Percentiles rank a stretch among this genome's conserved stretches.
Evolutionary conservation across 768 basidiomycete species (phyloP).

Genomic region (Termitomyces sp.): DNA sequence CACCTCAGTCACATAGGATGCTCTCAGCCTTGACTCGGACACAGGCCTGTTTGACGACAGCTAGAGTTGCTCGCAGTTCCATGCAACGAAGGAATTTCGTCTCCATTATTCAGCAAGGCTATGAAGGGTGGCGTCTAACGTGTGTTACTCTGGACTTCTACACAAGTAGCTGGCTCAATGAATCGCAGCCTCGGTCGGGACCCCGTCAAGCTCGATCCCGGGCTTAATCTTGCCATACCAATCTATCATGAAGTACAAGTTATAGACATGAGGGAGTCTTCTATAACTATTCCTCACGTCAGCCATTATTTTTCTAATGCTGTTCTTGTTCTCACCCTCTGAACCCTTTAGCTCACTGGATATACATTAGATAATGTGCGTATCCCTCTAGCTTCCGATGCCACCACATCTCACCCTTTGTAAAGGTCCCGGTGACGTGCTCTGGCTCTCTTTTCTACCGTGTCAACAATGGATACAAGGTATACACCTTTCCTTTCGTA

Average conservation of each 20-base stretch:
- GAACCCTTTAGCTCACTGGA: conserved; percentile 21
- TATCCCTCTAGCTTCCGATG: background rate
- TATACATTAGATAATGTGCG: conserved; percentile 28
- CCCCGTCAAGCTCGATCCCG: conserved; percentile 39
- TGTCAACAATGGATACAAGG: conserved; percentile 44
- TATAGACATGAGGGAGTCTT: conserved; percentile 44
- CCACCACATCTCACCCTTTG: background rate
- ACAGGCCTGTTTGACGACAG: background rate
- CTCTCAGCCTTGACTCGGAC: conserved; percentile 1
- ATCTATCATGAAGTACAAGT: conserved; percentile 36
- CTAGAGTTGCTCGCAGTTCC: background rate
- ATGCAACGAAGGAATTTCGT: conserved; percentile 27
- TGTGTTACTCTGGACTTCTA: conserved; percentile 10
- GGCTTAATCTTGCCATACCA: conserved; percentile 41
- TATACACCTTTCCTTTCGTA: background rate
- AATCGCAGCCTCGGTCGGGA: conserved; percentile 34
- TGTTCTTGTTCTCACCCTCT: background rate
- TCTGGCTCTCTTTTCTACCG: conserved; percentile 54
- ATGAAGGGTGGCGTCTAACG: conserved; percentile 48
- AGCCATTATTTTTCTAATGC: conserved; percentile 1
- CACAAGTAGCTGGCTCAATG: background rate
- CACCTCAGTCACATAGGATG: background rate
- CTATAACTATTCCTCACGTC: conserved; percentile 40
- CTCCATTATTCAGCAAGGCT: conserved; percentile 47
- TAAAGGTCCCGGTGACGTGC: conserved; percentile 42